Evolutionary conservation across 768 basidiomycete species (phyloP).

Genomic region (Pleurotus salmoneostramineus): DNA sequence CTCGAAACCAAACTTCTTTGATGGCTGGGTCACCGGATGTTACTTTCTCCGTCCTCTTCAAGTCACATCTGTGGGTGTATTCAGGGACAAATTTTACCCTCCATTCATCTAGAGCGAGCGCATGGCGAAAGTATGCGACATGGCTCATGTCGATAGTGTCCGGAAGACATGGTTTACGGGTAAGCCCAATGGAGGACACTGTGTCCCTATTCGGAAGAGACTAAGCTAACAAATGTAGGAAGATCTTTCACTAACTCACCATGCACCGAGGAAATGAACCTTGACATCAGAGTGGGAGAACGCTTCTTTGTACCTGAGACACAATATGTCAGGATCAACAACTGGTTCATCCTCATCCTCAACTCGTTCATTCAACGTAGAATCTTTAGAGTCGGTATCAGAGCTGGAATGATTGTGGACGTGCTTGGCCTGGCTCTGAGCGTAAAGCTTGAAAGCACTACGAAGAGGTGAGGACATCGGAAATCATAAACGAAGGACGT

Average conservation of each 20-base stretch:
- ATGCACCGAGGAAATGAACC: constrained; percentile 40
- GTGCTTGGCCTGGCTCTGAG: constrained; percentile 19
- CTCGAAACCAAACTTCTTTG: constrained; percentile 10
- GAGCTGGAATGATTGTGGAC: no score
- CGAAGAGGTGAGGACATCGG: not conserved
- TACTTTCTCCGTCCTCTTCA: no score
- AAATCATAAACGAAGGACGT: no score
- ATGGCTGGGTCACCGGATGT: no score
- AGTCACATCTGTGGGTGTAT: constrained; percentile 22
- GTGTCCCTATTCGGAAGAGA: constrained; percentile 31
- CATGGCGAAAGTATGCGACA: constrained; percentile 41
- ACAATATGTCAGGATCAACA: no score
- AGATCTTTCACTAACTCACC: constrained; percentile 20
- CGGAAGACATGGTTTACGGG: constrained; percentile 25
- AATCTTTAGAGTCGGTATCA: no score
- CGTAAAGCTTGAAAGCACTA: constrained; percentile 37
- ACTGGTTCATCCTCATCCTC: no score
- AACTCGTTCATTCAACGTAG: no score
- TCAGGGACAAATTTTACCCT: constrained; percentile 46
- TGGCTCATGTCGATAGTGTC: constrained; percentile 20
- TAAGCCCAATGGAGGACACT: constrained; percentile 39
- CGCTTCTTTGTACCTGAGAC: constrained; percentile 23
- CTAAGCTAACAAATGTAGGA: not conserved
- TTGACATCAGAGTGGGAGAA: constrained; percentile 27
- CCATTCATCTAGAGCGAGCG: constrained; percentile 41